Base-by-base conservation (phyloP, 495 filamentous ascomycete species). In the Aspergillus egyptiacus region DNA sequence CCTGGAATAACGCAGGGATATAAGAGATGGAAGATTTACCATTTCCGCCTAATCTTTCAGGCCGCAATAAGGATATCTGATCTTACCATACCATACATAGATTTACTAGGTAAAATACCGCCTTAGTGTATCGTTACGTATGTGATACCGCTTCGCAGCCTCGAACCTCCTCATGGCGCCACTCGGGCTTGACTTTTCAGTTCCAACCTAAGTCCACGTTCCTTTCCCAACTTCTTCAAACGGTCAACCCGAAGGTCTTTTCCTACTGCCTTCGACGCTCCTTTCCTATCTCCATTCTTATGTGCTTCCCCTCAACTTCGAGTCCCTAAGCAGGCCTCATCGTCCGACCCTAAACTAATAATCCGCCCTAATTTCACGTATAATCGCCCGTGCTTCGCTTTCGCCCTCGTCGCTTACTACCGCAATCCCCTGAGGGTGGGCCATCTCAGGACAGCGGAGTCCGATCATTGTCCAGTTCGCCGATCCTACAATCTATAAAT, bases 161-260 rank as follows among this genome's bases (percentile, higher is more conserved):
- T 2, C 27, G 41, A 44, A 32, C 41, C 41, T 28, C 38, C 30
- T n/a, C n/a, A 44, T 53, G 50, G 50, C 48, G 44, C 44, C 43
- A 53, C 50, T 53, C 23, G 28, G 28, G 22, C 41, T 44, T 32
- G 34, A 42, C 38, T 47, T 53, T 53, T 48, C 44, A 22, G 25
- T 30, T 35, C 28, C n/a, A n/a, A n/a, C n/a, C n/a, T n/a, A n/a
- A n/a, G n/a, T n/a, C n/a, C n/a, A n/a, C n/a, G n/a, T n/a, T n/a
- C 43, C 32, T 44, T 43, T 43, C 23, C 35, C 23, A 31, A 32
- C 36, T 33, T 47, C n/a, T n/a, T n/a, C n/a, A n/a, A n/a, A n/a
- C n/a, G n/a, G n/a, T n/a, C n/a, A n/a, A n/a, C n/a, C n/a, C n/a
- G n/a, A n/a, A n/a, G 14, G 18, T 17, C 32, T 46, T 44, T 25